Evolutionary conservation across 768 basidiomycete genomes (phyloP).

Genomic region (Lenzites betulinus): DNA sequence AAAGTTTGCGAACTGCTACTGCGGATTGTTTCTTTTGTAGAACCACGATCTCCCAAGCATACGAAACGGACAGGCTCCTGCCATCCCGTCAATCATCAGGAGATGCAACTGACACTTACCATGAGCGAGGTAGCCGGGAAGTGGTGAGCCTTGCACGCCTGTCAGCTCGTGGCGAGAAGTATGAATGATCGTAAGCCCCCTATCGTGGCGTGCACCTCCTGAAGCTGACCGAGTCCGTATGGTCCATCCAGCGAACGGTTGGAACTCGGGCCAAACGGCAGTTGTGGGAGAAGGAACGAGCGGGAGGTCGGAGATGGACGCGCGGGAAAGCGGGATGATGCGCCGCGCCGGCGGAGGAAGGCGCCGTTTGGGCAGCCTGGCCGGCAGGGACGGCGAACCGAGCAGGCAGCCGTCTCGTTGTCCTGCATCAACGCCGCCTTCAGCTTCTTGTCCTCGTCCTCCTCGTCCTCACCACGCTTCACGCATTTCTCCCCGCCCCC

Average conservation of each 20-base stretch:
- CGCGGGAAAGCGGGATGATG: neutral
- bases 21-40: too few relatives aligned
- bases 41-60: too few relatives aligned
- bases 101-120: neutral
- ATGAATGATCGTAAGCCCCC: too few relatives aligned
- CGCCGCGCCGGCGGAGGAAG: neutral
- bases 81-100: neutral
- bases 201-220: too few relatives aligned
- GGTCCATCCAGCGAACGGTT: too few relatives aligned
- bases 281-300: too few relatives aligned
- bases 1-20: too few relatives aligned
- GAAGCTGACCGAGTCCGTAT: too few relatives aligned
- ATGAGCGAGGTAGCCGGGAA: neutral
- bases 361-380: neutral
- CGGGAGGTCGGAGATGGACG: too few relatives aligned
- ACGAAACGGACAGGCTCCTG: too few relatives aligned
- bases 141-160: neutral
- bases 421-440: constrained; percentile 3
- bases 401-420: constrained; percentile 1
- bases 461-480: constrained; percentile 16
- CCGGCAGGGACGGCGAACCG: neutral
- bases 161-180: neutral
- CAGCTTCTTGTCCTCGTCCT: constrained; percentile 2
- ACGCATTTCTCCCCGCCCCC: neutral
- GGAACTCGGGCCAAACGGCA: too few relatives aligned